Base-by-base conservation (phyloP, 345 rosid genomes). In the Murraya koenigii region DNA sequence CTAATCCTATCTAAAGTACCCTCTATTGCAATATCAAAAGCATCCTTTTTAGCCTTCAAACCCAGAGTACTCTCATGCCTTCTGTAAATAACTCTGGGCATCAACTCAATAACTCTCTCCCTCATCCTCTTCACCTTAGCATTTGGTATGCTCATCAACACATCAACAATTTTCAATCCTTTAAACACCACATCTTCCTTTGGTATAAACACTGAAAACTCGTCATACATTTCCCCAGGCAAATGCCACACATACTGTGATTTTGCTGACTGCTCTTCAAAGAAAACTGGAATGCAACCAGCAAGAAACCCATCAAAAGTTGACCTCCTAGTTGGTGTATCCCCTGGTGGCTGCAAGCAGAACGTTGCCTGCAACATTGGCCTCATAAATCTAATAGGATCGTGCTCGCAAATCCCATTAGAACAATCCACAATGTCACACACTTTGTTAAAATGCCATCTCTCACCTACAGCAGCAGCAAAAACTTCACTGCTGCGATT, bases 271-370 rank as follows among this genome's bases (percentile, higher is more conserved):
- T 85, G 89, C 6, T 94, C 97, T 75, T 96, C 98, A 36, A 94
- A 94, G 90, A 96, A 92, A 73, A 92, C 97, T 14, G 99, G 99
- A 19, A 94, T 90, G 69, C 99, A 96, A 10, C 98, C 98, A 1
- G 97, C 97, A 56, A 90, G 73, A 59, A 96, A 87, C 58, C 91
- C 91, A 81, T 96, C 97, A 71, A 96, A 92, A 3, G 98, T 90
- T 0, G 97, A 89, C 61, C 97, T 82, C 35, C 99, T 72, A 0
- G 98, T 90, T 1, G 99, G 99, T 0, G 98, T 94, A 52, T 96
- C 97, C 68, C 97, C 98, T 0, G 97, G 97, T 9, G 99, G 99
- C 80, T 96, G 98, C 79, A 96, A 83, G 59, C 98, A 96, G 66
- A 96, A 96, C 1, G 85, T 83, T 0, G 98, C 84, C 66, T 85